Base-by-base conservation (phyloP, 192 early-diverging fungal genomes). In the Coemansia sp. region DNA sequence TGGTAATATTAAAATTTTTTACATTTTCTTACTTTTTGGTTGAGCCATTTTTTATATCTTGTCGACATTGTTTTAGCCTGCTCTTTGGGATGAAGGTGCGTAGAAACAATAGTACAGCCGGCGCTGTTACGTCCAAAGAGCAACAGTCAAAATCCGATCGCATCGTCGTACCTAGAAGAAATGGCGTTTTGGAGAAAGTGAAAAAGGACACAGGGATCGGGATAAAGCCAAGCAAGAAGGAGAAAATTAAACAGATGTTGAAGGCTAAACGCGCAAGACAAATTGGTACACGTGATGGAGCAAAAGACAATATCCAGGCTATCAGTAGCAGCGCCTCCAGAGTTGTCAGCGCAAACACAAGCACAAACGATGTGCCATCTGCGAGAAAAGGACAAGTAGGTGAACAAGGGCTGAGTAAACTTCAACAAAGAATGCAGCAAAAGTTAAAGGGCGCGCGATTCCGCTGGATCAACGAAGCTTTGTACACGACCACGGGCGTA, bases 391-490 rank as follows among this genome's bases (percentile, higher is more conserved):
- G 32, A 41, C 43, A 41, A 22, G 6, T 63, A 51, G 39, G 18
- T 32, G 45, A 42, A 65, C 4, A 59, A 9, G 48, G 60, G n/a
- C 68, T 79, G 19, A 84, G 73, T 42, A 63, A 51, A 43, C 69
- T 82, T 22, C 80, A 82, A 56, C 56, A 63, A 49, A 85, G 88
- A 62, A 90, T 91, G 87, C 84, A 85, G 60, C 82, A 89, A 71
- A 90, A 94, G 66, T 84, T 96, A 12, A 88, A 87, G 15, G 91
- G 90, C 15, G 88, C 90, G 8, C 85, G 88, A 43, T 94, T 94
- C 73, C 85, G 92, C 8, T 95, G 92, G 91, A 85, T 99, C 71
- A 99, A 99, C 79, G 98, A 99, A 78, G 73, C 91, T 46, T 87
- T 99, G 32, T 99, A 99, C 77, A 98, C 95, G 12, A 89, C 91